Evolutionary conservation across 768 basidiomycete species (phyloP).

Genomic region (Postia placenta): DNA sequence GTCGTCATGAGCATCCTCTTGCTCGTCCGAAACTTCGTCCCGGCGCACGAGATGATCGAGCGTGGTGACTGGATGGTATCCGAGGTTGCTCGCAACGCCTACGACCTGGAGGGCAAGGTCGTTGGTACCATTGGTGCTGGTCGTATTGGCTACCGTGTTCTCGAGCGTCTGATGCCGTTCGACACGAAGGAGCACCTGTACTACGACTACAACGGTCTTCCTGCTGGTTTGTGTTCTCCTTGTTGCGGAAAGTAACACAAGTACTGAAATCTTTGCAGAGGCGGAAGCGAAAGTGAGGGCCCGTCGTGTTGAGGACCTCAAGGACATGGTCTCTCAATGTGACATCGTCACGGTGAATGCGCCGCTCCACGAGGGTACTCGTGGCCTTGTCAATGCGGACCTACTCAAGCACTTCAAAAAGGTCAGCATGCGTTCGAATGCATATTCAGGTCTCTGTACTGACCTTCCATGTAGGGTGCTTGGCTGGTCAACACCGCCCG

Average conservation of each 20-base stretch:
- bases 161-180: constrained; percentile 77
- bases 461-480: constrained; percentile 38
- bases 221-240: constrained; percentile 18
- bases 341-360: constrained; percentile 83
- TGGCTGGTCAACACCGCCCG: constrained; percentile 94
- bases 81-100: constrained; percentile 75
- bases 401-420: constrained; percentile 87
- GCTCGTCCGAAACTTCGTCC: constrained; percentile 85
- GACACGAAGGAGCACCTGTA: constrained; percentile 87
- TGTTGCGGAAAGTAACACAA: too few species aligned
- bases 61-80: constrained; percentile 86
- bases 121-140: constrained; percentile 84
- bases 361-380: constrained; percentile 81
- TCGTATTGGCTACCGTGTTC: constrained; percentile 81
- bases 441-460: neutral
- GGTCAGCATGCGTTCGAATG: constrained; percentile 2
- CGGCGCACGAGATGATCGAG: constrained; percentile 87
- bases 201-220: constrained; percentile 77
- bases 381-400: constrained; percentile 74
- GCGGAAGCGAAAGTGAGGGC: constrained; percentile 63
- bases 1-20: constrained; percentile 87
- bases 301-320: constrained; percentile 73
- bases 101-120: constrained; percentile 86
- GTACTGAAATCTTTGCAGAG: too few species aligned
- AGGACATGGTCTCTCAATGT: constrained; percentile 52